Conservation (phyloP, 2,329 filamentous ascomycete species). For the Sclerotinia glacialis region DNA sequence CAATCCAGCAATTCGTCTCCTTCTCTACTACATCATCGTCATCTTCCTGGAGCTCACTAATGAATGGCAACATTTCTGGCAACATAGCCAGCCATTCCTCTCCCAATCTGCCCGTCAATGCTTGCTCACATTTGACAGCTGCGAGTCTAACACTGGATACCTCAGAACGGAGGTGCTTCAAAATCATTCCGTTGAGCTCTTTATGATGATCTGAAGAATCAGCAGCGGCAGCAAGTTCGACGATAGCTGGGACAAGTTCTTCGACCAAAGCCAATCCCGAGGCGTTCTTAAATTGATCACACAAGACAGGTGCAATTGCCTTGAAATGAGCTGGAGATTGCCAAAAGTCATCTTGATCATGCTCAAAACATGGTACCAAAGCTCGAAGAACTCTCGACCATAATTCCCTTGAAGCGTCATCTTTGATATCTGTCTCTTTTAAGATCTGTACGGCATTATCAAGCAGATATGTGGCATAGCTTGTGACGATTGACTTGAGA, state of each 20-base stretch:
- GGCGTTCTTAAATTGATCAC: slow-evolving; percentile 61
- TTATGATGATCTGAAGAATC: slow-evolving; percentile 89
- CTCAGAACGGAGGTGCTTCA: slow-evolving; percentile 75
- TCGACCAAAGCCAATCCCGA: slow-evolving; percentile 44
- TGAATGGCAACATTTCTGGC: slow-evolving; percentile 94
- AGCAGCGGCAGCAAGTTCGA: slow-evolving; percentile 74
- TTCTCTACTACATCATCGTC: slow-evolving; percentile 91
- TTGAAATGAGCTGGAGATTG: slow-evolving; percentile 85
- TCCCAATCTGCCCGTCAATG: slow-evolving; percentile 73
- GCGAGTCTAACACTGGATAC: slow-evolving; percentile 71
- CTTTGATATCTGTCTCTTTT: slow-evolving; percentile 44
- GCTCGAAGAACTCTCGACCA: slow-evolving; percentile 70
- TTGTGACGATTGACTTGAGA: slow-evolving; percentile 91
- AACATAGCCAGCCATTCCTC: slow-evolving; percentile 91
- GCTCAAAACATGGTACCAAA: slow-evolving; percentile 72
- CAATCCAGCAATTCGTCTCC: slow-evolving; percentile 87
- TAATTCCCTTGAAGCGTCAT: slow-evolving; percentile 55
- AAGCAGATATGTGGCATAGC: slow-evolving; percentile 81
- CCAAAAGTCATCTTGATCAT: slow-evolving; percentile 96
- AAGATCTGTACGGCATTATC: slow-evolving; percentile 70
- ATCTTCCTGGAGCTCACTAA: slow-evolving; percentile 93
- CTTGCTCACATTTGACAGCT: slow-evolving; percentile 77
- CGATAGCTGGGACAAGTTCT: slow-evolving; percentile 70
- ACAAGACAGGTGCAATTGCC: slow-evolving; percentile 65
- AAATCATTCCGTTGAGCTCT: slow-evolving; percentile 74